These are phyloP conservation scores for Pelargonium australe DNA, from an alignment of 441 rosid genomes.

Conservation along the genomic window DNA sequence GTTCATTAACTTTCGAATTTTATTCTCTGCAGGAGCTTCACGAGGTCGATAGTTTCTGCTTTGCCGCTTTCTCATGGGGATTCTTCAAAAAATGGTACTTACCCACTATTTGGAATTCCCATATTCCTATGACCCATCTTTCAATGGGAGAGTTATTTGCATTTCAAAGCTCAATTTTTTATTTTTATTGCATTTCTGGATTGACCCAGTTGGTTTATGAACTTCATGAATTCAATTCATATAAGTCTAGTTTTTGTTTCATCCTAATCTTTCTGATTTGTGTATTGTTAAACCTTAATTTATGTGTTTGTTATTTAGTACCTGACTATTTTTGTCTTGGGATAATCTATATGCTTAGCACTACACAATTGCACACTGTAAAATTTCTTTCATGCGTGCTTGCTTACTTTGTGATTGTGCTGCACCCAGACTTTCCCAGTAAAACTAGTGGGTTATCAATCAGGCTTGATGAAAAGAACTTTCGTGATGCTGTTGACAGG, in stretches of 20 bases:
- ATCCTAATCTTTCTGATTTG: constrained; percentile 7
- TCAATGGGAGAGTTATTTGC: background rate
- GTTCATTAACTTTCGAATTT: background rate
- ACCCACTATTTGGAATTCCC: background rate
- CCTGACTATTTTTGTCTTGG: background rate
- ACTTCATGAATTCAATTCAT: constrained; percentile 13
- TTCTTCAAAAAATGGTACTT: constrained; percentile 36
- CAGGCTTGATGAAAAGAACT: constrained; percentile 29
- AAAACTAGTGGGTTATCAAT: constrained; percentile 31
- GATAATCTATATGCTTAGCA: background rate
- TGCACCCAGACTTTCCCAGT: constrained; percentile 51
- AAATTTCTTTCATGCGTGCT: background rate
- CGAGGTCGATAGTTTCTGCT: constrained; percentile 36
- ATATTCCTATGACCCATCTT: background rate
- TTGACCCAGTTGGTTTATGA: constrained; percentile 17
- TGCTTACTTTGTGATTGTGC: constrained; percentile 9
- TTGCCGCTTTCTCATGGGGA: constrained; percentile 42
- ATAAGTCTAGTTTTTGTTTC: background rate
- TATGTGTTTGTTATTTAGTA: background rate
- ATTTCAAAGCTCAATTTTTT: background rate
- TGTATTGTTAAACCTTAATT: background rate
- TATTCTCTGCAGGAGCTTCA: constrained; percentile 35
- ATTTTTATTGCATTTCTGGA: background rate
- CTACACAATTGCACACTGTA: background rate
- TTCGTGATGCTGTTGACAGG: constrained; percentile 33